Conservation (phyloP, 306 rosid species). For the Inga oerstediana region DNA sequence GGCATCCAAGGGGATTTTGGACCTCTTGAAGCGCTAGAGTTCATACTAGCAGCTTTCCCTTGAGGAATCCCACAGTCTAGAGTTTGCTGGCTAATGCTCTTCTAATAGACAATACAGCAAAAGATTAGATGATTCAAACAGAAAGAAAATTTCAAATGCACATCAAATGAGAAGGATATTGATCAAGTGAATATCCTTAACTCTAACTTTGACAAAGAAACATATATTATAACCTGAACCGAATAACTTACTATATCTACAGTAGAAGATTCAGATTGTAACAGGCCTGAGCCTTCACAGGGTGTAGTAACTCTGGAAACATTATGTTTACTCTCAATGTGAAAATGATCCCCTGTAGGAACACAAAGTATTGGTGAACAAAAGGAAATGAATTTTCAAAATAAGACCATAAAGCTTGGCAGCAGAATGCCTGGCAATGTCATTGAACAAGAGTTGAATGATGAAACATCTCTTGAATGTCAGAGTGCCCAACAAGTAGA, state of each 20-base stretch:
- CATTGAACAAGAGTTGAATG: conserved; percentile 40
- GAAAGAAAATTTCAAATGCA: conserved; percentile 16
- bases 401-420: conserved; percentile 43
- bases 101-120: conserved; percentile 28
- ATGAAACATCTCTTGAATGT: conserved; percentile 37
- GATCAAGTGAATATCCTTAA: not conserved
- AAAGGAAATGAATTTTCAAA: not conserved
- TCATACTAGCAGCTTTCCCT: conserved; percentile 50
- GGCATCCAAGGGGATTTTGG: conserved; percentile 92
- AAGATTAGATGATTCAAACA: conserved; percentile 19
- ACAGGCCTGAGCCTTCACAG: conserved; percentile 38
- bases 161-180: not conserved
- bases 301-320: conserved; percentile 49
- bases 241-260: conserved; percentile 50
- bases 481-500: conserved; percentile 40
- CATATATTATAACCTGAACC: conserved; percentile 17
- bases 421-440: conserved; percentile 40
- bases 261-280: conserved; percentile 47
- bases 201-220: not conserved
- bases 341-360: conserved; percentile 46
- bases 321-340: conserved; percentile 48
- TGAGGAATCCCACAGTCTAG: conserved; percentile 42
- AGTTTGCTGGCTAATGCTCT: conserved; percentile 30
- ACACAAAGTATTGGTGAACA: conserved; percentile 28
- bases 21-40: conserved; percentile 47